A percentile compares a stretch with the other conserved stretches of the same genome.
Evolutionary conservation across 495 filamentous ascomycete species (phyloP).

Genomic region (Chaetomium tenue): DNA sequence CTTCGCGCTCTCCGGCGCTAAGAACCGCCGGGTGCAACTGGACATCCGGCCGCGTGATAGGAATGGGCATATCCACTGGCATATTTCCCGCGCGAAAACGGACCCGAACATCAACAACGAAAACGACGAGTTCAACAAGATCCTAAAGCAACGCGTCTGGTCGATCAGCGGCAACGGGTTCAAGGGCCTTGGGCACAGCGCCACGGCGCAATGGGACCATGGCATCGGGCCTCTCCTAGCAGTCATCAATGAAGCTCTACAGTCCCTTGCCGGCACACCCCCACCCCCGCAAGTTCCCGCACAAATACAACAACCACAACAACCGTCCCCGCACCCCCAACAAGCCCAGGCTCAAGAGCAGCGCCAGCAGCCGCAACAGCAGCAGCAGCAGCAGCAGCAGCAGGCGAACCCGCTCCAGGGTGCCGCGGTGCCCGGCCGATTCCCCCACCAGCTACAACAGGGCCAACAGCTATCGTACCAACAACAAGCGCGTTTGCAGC

Average conservation of each 20-base stretch:
- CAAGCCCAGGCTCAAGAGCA: conserved; percentile 12
- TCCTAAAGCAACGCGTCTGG: conserved; percentile 41
- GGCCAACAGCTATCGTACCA: conserved; percentile 18
- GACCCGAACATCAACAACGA: conserved; percentile 20
- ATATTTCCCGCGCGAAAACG: conserved; percentile 33
- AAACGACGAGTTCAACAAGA: conserved; percentile 45
- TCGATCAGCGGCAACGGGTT: conserved; percentile 33
- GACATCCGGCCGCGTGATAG: conserved; percentile 39
- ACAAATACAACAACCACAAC: neutral
- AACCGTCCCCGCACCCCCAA: conserved; percentile 16
- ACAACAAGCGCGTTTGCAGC: conserved; percentile 17
- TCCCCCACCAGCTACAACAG: conserved; percentile 5
- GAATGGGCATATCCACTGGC: conserved; percentile 44
- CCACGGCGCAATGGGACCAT: conserved; percentile 33
- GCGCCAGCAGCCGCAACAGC: conserved; percentile 15
- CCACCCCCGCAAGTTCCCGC: conserved; percentile 20
- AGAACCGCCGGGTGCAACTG: conserved; percentile 37
- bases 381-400: conserved; percentile 11
- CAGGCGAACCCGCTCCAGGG: neutral
- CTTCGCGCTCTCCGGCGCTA: conserved; percentile 38
- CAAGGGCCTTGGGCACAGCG: conserved; percentile 36
- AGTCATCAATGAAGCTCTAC: conserved; percentile 34
- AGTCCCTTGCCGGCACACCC: conserved; percentile 29
- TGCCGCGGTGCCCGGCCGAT: neutral
- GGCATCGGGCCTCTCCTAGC: conserved; percentile 37